Conservation (phyloP, 73 alveolate genomes). For the Tetrahymena thermophila region DNA sequence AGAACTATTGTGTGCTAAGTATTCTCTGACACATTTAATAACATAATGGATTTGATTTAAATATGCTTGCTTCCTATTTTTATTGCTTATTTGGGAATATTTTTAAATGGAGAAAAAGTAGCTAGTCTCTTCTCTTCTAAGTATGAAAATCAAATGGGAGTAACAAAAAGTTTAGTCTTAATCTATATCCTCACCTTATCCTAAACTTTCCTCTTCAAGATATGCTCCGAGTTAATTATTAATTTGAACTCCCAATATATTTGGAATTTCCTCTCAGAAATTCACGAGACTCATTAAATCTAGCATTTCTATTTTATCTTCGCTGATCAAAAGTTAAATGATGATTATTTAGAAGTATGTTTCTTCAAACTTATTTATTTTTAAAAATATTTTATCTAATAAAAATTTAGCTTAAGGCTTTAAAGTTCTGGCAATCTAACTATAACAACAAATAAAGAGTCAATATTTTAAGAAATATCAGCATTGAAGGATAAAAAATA, state of each 20-base stretch:
- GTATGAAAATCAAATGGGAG: neutral
- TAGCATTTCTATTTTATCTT: neutral
- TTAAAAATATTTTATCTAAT: too few species aligned
- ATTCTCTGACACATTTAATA: neutral
- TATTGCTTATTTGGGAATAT: neutral
- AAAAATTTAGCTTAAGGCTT: neutral
- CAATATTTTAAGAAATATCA: neutral
- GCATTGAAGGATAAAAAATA: neutral
- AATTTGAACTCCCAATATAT: neutral
- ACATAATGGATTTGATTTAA: neutral
- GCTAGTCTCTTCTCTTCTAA: neutral
- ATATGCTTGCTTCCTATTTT: neutral
- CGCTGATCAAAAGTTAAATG: neutral
- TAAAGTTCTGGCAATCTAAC: neutral
- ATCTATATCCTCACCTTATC: neutral
- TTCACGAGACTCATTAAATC: neutral
- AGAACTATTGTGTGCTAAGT: neutral
- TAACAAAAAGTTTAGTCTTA: neutral
- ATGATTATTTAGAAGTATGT: neutral
- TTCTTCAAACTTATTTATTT: too few species aligned
- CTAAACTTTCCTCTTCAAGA: neutral
- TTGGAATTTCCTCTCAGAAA: neutral
- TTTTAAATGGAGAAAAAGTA: neutral
- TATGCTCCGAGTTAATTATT: neutral
- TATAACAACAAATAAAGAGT: neutral